Evolutionary conservation across 768 basidiomycete species (phyloP).

Genomic region (Hypsizygus marmoreus): DNA sequence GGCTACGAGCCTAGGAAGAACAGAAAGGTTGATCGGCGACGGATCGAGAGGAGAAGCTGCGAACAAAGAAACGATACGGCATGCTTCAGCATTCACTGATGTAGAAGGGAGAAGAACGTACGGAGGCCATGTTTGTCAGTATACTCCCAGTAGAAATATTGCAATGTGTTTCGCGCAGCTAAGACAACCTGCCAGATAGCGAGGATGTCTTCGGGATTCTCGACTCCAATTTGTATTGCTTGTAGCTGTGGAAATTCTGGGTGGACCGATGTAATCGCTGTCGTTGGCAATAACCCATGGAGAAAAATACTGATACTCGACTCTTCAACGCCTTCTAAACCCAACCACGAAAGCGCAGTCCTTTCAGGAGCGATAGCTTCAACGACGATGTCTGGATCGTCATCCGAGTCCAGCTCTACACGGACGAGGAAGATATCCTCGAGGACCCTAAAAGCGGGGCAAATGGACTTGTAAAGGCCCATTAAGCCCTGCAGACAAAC

Average conservation of each 20-base stretch:
- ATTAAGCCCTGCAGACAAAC: slow-evolving; percentile 6
- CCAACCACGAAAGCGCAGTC: slow-evolving; percentile 2
- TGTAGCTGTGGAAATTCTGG: slow-evolving; percentile 3
- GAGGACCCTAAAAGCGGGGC: slow-evolving; percentile 6
- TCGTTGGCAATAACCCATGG: slow-evolving; percentile 1
- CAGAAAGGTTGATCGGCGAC: background rate
- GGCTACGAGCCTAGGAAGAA: slow-evolving; percentile 7
- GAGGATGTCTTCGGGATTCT: background rate
- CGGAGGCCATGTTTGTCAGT: background rate
- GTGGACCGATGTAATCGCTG: background rate
- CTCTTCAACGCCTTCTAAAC: slow-evolving; percentile 8
- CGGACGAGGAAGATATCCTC: slow-evolving; percentile 3
- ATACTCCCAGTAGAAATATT: slow-evolving; percentile 16
- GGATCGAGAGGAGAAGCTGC: slow-evolving; percentile 9
- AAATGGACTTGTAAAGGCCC: slow-evolving; percentile 3
- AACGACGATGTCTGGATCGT: slow-evolving; percentile 3
- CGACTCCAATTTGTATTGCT: slow-evolving; percentile 4
- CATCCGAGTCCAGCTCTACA: background rate
- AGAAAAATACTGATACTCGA: slow-evolving; percentile 5
- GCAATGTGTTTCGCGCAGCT: slow-evolving; percentile 5
- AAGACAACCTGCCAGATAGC: slow-evolving; percentile 3
- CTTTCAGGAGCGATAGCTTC: background rate
- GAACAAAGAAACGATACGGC: background rate
- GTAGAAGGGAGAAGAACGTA: background rate
- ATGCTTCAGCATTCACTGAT: too few species aligned